Percentiles rank a stretch among this genome's conserved stretches.
Conservation (phyloP, 495 filamentous ascomycete genomes). For the Copromyces sp. region DNA sequence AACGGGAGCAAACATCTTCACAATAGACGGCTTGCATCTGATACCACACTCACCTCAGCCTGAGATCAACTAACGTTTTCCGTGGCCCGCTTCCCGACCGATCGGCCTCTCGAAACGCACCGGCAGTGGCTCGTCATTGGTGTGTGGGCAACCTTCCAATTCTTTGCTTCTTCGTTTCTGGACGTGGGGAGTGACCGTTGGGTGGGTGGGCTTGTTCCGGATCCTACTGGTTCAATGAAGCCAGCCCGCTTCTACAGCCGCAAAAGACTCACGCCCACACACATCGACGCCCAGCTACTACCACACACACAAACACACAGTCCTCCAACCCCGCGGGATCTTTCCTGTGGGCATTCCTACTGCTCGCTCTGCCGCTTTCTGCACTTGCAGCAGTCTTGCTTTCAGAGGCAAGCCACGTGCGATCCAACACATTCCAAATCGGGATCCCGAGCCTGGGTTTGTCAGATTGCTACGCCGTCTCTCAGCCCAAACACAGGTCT, state of each 20-base stretch:
- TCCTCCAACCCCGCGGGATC: background rate
- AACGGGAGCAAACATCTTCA: background rate
- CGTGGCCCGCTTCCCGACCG: background rate
- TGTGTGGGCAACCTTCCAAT: background rate
- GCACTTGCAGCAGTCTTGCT: background rate
- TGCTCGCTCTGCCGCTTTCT: background rate
- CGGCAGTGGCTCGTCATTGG: background rate
- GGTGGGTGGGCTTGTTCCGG: background rate
- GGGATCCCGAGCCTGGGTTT: background rate
- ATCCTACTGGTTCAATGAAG: background rate
- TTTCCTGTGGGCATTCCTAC: background rate
- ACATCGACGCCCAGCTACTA: background rate
- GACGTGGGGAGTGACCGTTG: background rate
- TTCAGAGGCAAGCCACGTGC: background rate
- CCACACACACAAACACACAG: background rate
- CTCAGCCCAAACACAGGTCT: background rate
- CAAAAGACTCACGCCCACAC: conserved; percentile 9
- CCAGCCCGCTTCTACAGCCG: conserved; percentile 3
- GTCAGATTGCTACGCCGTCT: background rate
- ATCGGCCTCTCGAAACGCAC: background rate
- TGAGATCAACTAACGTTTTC: background rate
- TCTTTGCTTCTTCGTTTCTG: background rate
- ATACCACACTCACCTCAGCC: background rate
- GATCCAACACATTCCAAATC: background rate
- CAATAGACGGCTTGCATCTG: background rate